These are phyloP conservation scores for Neolecta irregularis DNA, from an alignment of 1,139 yeast species.

Conservation along the genomic window DNA sequence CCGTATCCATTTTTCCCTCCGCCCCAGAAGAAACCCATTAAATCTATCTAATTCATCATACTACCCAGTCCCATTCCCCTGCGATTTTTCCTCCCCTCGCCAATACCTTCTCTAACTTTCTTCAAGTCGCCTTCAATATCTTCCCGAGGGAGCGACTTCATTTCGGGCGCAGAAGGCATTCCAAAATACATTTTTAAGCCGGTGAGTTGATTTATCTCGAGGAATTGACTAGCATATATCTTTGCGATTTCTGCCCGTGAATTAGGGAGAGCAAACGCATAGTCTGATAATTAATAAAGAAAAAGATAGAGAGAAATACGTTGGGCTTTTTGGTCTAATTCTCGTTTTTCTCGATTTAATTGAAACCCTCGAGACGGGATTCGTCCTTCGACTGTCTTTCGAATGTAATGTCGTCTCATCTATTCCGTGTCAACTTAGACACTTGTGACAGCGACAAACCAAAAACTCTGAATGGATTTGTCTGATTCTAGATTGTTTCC, in stretches of 20 bases:
- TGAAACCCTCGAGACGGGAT: no score
- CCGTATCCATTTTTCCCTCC: no score
- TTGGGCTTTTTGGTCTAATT: constrained; percentile 50
- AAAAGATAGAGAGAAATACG: neutral
- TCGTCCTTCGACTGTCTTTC: no score
- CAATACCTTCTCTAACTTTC: constrained; percentile 1
- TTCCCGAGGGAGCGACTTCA: constrained; percentile 17
- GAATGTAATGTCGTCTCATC: no score
- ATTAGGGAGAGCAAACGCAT: constrained; percentile 24
- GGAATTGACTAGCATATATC: constrained; percentile 39
- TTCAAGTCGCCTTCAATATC: constrained; percentile 1
- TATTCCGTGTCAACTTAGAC: no score
- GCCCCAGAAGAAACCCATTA: no score
- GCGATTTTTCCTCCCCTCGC: no score
- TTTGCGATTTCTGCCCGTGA: constrained; percentile 31
- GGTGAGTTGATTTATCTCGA: constrained; percentile 42
- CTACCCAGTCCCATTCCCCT: no score
- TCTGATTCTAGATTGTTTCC: no score
- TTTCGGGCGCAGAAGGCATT: constrained; percentile 44
- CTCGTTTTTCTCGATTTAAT: constrained; percentile 75
- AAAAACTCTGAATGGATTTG: no score
- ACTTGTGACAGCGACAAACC: no score
- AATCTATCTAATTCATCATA: no score
- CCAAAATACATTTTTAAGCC: constrained; percentile 47
- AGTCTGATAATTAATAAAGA: constrained; percentile 27